Conservation (phyloP, 169 alveolate genomes). For the Plasmodium sp. region DNA sequence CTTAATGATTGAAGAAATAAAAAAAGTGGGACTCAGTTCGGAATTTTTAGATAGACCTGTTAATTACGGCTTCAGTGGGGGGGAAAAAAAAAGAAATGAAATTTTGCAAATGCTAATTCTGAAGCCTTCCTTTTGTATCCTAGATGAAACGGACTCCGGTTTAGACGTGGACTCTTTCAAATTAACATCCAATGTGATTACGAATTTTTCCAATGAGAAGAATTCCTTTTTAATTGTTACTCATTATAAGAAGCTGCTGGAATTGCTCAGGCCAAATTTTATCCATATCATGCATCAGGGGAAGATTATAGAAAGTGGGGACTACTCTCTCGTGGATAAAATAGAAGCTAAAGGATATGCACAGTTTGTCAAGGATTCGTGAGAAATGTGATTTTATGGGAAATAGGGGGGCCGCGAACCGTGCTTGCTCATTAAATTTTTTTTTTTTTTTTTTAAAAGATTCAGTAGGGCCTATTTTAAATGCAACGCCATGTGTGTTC, state of each 20-base stretch:
- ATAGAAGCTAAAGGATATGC: slow-evolving; percentile 76
- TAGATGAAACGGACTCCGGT: slow-evolving; percentile 84
- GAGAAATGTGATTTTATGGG: neutral
- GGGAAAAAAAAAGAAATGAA: slow-evolving; percentile 84
- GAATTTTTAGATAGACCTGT: slow-evolving; percentile 79
- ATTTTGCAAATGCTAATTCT: slow-evolving; percentile 79
- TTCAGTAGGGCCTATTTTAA: neutral
- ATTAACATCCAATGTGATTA: slow-evolving; percentile 73
- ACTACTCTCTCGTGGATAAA: slow-evolving; percentile 70
- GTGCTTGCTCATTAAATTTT: neutral
- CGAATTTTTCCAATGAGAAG: slow-evolving; percentile 69
- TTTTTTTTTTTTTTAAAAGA: neutral
- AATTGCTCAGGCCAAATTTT: slow-evolving; percentile 75
- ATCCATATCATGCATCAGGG: slow-evolving; percentile 82
- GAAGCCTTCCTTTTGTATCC: slow-evolving; percentile 76
- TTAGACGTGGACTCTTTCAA: slow-evolving; percentile 82
- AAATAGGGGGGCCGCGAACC: neutral
- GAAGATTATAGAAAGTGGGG: slow-evolving; percentile 75
- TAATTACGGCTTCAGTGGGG: slow-evolving; percentile 84
- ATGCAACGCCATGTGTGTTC: neutral
- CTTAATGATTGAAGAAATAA: slow-evolving; percentile 68
- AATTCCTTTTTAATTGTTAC: slow-evolving; percentile 80
- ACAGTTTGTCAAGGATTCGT: slow-evolving; percentile 42
- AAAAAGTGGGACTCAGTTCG: slow-evolving; percentile 75
- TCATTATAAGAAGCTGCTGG: slow-evolving; percentile 81